Conservation (phyloP, 192 early-diverging fungal genomes). For the Pilobolus umbonatus region DNA sequence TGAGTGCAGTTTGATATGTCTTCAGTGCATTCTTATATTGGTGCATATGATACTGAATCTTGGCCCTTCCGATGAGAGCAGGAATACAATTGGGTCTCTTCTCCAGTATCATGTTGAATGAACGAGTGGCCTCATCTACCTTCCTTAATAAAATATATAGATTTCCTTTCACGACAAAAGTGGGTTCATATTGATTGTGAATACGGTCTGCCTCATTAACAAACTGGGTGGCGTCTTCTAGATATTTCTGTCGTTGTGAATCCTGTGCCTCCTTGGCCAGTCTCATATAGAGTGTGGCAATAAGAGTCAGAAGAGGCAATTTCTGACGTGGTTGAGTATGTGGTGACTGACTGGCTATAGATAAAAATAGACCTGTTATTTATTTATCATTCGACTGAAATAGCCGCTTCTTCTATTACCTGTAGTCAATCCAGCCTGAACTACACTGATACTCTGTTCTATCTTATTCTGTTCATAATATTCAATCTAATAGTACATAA, state of each 20-base stretch:
- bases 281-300: slow-evolving; percentile 75
- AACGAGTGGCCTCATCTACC: slow-evolving; percentile 48
- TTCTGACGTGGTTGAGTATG: slow-evolving; percentile 45
- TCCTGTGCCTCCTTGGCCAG: slow-evolving; percentile 43
- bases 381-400: too few relatives aligned
- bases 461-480: slow-evolving; percentile 64
- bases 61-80: slow-evolving; percentile 61
- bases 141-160: slow-evolving; percentile 50
- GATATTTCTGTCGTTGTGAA: slow-evolving; percentile 46
- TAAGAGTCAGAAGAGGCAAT: slow-evolving; percentile 65
- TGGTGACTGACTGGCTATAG: slow-evolving; percentile 12
- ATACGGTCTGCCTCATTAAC: slow-evolving; percentile 75
- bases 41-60: slow-evolving; percentile 54
- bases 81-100: slow-evolving; percentile 48
- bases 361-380: not conserved
- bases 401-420: slow-evolving; percentile 24
- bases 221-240: slow-evolving; percentile 67
- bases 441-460: slow-evolving; percentile 52
- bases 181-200: slow-evolving; percentile 59
- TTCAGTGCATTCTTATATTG: slow-evolving; percentile 66
- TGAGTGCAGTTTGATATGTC: slow-evolving; percentile 73
- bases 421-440: slow-evolving; percentile 50
- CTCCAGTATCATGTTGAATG: slow-evolving; percentile 46
- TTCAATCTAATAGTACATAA: slow-evolving; percentile 45
- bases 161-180: slow-evolving; percentile 71